phyloP scores from a whole-genome alignment of 2,329 filamentous ascomycete genomes.

The Sporothrix protearum region DNA sequence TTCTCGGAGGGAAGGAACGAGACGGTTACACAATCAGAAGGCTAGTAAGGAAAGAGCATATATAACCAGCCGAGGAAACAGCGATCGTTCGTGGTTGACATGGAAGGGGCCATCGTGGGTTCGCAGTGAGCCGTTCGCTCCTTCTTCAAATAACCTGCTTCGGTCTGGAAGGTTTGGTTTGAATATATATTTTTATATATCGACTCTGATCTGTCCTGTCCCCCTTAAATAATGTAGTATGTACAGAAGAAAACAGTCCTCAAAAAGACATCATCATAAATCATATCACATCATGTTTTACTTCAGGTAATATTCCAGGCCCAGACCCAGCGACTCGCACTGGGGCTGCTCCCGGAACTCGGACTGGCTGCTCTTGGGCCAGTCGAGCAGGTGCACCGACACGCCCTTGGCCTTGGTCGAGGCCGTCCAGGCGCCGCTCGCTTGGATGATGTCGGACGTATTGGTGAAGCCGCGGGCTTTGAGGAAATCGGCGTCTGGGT shows the following conservation, averaged over 20 bases:
- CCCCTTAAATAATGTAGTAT: neutral
- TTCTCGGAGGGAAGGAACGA: neutral
- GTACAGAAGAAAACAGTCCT: neutral
- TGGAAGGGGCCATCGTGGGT: neutral
- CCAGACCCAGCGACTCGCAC: slow-evolving; percentile 47
- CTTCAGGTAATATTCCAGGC: slow-evolving; percentile 41
- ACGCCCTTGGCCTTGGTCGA: slow-evolving; percentile 37
- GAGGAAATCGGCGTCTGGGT: slow-evolving; percentile 45
- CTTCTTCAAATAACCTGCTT: neutral
- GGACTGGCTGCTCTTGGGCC: slow-evolving; percentile 36
- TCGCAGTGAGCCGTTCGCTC: neutral
- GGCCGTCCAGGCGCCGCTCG: slow-evolving; percentile 38
- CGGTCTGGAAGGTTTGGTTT: neutral
- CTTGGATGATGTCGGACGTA: slow-evolving; percentile 31
- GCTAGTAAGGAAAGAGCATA: neutral
- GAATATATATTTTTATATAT: neutral
- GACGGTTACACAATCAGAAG: neutral
- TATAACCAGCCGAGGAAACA: neutral
- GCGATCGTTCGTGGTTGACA: neutral
- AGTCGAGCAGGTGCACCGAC: slow-evolving; percentile 47
- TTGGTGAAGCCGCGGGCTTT: slow-evolving; percentile 40
- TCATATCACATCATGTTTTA: slow-evolving; percentile 3
- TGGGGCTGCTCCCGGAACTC: slow-evolving; percentile 50
- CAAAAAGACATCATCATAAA: slow-evolving; percentile 6
- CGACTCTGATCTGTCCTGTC: neutral